phyloP scores from a whole-genome alignment of 352 stramenopile genomes.

The Phytophthora pluvialis region DNA sequence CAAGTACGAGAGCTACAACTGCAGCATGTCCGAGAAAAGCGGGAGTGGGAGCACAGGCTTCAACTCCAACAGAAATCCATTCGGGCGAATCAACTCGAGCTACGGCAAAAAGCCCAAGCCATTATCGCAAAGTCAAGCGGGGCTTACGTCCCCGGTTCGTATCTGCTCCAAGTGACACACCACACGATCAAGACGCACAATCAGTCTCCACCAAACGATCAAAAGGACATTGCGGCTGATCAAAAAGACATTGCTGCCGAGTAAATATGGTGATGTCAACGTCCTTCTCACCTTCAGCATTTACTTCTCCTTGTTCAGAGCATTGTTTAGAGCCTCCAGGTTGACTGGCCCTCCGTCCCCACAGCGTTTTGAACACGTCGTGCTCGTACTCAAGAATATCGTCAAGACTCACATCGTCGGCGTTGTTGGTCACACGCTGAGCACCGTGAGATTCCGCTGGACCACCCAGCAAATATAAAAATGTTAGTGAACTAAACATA shows the following conservation, averaged over 20 bases:
- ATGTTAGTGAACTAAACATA: not conserved
- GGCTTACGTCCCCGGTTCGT: slow-evolving; percentile 53
- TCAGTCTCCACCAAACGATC: not conserved
- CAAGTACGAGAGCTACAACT: slow-evolving; percentile 31
- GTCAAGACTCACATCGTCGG: slow-evolving; percentile 70
- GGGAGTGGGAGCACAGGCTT: slow-evolving; percentile 1
- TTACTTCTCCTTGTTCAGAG: slow-evolving; percentile 51
- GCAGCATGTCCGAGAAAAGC: slow-evolving; percentile 6
- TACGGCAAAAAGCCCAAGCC: slow-evolving; percentile 34
- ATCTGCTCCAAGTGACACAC: slow-evolving; percentile 39
- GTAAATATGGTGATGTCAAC: not conserved
- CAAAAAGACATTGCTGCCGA: not conserved
- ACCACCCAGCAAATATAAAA: not conserved
- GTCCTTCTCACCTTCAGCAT: not conserved
- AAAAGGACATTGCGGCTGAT: not conserved
- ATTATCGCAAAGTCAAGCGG: slow-evolving; percentile 34
- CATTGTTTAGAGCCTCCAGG: slow-evolving; percentile 55
- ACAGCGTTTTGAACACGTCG: slow-evolving; percentile 64
- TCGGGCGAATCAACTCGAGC: slow-evolving; percentile 20
- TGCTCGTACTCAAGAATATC: slow-evolving; percentile 66
- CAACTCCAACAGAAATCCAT: slow-evolving; percentile 14
- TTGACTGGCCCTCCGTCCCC: slow-evolving; percentile 68
- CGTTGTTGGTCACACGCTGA: slow-evolving; percentile 68
- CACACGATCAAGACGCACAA: slow-evolving; percentile 1
- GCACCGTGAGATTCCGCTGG: slow-evolving; percentile 68